A percentile compares a stretch with the other conserved stretches of the same genome.
phyloP scores from a whole-genome alignment of 2,329 filamentous ascomycete species.

The Calonectria naviculata region DNA sequence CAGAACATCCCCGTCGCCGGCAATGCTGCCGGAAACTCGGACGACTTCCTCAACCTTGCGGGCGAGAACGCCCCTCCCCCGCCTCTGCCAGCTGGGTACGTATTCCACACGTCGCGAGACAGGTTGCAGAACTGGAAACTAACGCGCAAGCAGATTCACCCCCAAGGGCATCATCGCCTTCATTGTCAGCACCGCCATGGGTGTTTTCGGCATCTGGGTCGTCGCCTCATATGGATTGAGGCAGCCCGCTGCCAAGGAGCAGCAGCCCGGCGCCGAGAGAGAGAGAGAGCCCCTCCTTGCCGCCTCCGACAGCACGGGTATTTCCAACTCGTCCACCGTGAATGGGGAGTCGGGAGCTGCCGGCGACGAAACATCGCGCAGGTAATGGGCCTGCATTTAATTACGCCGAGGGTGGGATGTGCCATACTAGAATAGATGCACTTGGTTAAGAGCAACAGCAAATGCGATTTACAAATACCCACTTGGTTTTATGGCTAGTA shows the following conservation, averaged over 20 bases:
- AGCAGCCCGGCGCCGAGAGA: slow-evolving; percentile 32
- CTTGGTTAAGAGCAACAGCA: background rate
- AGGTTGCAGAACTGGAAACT: background rate
- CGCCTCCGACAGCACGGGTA: background rate
- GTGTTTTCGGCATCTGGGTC: slow-evolving; percentile 74
- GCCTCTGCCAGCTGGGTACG: slow-evolving; percentile 71
- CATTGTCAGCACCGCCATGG: slow-evolving; percentile 76
- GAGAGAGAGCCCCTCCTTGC: slow-evolving; percentile 39
- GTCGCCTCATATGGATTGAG: slow-evolving; percentile 73
- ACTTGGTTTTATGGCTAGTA: background rate
- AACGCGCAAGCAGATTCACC: slow-evolving; percentile 64
- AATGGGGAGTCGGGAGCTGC: background rate
- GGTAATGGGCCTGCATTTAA: background rate
- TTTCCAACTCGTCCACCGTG: background rate
- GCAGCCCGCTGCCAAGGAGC: slow-evolving; percentile 15
- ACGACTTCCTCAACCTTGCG: slow-evolving; percentile 69
- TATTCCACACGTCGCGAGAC: slow-evolving; percentile 16
- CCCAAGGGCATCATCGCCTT: slow-evolving; percentile 78
- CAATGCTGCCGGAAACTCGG: slow-evolving; percentile 80
- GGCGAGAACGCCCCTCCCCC: slow-evolving; percentile 68
- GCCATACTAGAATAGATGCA: slow-evolving; percentile 2
- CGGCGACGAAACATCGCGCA: background rate
- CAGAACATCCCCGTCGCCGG: slow-evolving; percentile 64
- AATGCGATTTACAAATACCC: slow-evolving; percentile 2
- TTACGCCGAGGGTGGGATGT: background rate